Base-by-base conservation (phyloP, 106 monocot genomes). In the Apostasia ramifera region DNA sequence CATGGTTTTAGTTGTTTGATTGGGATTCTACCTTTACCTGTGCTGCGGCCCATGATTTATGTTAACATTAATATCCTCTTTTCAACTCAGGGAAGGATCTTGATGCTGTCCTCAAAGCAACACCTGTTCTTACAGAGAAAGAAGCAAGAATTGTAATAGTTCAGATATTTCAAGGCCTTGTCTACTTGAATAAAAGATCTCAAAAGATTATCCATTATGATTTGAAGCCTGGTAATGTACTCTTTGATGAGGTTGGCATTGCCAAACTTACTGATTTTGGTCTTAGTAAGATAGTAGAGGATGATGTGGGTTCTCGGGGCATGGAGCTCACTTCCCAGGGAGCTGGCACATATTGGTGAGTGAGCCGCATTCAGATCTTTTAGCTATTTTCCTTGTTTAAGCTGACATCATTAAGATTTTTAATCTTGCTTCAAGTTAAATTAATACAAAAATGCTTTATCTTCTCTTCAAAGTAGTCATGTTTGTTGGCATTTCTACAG, bases 291-390 rank as follows among this genome's bases (percentile, higher is more conserved):
- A 98, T 98, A 75, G 89, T 98, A 66, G 92, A 92, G 42, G 77
- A 92, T 77, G 85, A 92, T 77, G 92, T 87, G 61, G 97, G 97
- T 46, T 92, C 97, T 59, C 86, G 89, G 81, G 95, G 95, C 26
- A 92, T 98, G 87, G 97, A 98, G 76, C 89, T 98, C 26, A 98
- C 97, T 69, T 98, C 97, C 56, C 97, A 98, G 61, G 97, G 97
- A 46, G 97, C 97, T 64, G 97, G 97, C 63, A 98, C 97, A 67
- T 98, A 98, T 53, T 98, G 97, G 97, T 98, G 61, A 71, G 82
- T 68, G 57, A 43, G 26, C 52, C 26, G 26, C 11, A 53, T n/a
- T 2, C 43, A 14, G 10, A 26, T 39, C 54, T 72, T 14, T 53
- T 7, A 66, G 55, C 43, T 60, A 1, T 71, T 63, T 70, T 42